Evolutionary conservation across 164 flowering plant species (phyloP), one percentile per base, ranked within the genome.

Genomic region (Annona squamosa): DNA sequence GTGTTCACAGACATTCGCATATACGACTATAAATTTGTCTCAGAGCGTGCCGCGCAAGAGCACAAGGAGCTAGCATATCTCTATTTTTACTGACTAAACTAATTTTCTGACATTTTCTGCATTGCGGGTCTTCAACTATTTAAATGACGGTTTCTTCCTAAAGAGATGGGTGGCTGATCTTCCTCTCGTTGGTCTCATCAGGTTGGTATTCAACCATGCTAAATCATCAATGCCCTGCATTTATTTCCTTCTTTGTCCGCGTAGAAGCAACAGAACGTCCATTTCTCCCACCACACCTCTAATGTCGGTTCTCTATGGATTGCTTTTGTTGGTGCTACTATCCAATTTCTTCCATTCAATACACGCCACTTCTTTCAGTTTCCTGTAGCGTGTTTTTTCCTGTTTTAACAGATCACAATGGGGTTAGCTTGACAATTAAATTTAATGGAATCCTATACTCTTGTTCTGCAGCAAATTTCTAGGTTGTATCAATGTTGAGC

Each of bases 141-240:
- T 78, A 68, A 42, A 17, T 10, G 1, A 42, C 18, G 71, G 74
- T 75, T 81, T 77, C 76, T 79, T 77, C 75, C 65, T 84, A 86
- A 87, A 94, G 98, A 92, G 93, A 86, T 94, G 97, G 77, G 97
- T 94, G 82, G 90, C 90, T 76, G 87, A 85, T 79, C 94, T 94
- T 82, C 98, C 97, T 78, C 84, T 94, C 9, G 89, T 92, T 77
- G 98, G 98, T 78, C 88, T 94, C 65, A 91, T 94, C 83, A 92
- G 97, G 98, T 94, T 74, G 68, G 92, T 86, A 68, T 5, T 3
- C 17, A 42, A 42, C 13, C 2, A 10, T 41, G 9, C 16, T 66
- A 3, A n/a, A 5, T 42, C 4, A 13, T 41, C 16, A 52, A 52
- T 26, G 37, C 37, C 0, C 37, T 26, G 42, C 6, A 5, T 3